Percentiles rank a stretch among this genome's conserved stretches.
Conservation (phyloP, 768 basidiomycete genomes). For the Termitomyces sp. region DNA sequence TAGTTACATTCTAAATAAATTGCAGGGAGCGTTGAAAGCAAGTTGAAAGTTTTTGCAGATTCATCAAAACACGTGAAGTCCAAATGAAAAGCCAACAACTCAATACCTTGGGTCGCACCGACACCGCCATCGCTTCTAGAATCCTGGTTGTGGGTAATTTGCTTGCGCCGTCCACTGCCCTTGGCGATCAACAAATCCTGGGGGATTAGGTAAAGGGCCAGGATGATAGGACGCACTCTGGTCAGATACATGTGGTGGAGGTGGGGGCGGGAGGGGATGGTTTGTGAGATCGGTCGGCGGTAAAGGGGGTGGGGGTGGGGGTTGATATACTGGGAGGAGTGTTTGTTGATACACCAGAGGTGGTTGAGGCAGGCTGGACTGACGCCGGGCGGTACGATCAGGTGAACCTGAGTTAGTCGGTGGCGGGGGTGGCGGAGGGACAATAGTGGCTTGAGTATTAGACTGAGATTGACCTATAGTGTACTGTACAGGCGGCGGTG, state of each 20-base stretch:
- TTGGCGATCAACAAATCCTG: constrained; percentile 28
- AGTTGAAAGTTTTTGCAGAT: not conserved
- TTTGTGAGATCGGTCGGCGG: constrained; percentile 24
- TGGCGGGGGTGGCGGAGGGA: constrained; percentile 28
- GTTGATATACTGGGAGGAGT: constrained; percentile 22
- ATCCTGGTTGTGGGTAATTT: constrained; percentile 28
- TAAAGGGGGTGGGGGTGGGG: constrained; percentile 37
- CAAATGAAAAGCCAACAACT: not conserved
- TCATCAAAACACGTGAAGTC: not conserved
- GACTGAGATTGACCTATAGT: constrained; percentile 16
- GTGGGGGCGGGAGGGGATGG: constrained; percentile 30
- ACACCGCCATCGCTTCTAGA: constrained; percentile 1
- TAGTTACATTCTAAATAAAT: not conserved
- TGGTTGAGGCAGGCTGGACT: constrained; percentile 49
- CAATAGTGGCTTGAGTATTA: constrained; percentile 13
- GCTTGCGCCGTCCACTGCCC: constrained; percentile 31
- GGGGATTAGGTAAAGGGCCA: constrained; percentile 39
- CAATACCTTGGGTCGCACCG: not conserved
- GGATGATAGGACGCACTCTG: constrained; percentile 27
- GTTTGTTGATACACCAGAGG: constrained; percentile 39
- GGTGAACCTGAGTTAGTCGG: constrained; percentile 27
- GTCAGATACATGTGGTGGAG: constrained; percentile 9
- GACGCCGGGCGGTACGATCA: constrained; percentile 31
- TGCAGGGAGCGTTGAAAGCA: not conserved
- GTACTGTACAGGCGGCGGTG: constrained; percentile 25